phyloP scores from a whole-genome alignment of 148 eudicot genomes.

The Arbutus unedo region DNA sequence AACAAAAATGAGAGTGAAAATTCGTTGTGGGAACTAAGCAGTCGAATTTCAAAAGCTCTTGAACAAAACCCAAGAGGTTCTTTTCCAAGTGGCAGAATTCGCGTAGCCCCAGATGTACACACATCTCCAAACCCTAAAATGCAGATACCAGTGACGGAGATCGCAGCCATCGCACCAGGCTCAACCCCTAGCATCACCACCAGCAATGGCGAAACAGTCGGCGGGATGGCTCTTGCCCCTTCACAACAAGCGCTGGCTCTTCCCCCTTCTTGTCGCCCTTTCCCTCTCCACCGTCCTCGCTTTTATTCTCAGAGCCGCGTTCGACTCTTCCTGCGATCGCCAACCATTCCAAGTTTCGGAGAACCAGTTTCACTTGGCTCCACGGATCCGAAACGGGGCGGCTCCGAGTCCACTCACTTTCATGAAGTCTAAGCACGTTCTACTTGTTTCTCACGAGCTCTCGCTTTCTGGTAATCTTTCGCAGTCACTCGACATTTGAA shows the following conservation, averaged over 20 bases:
- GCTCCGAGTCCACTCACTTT: slow-evolving; percentile 59
- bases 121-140: slow-evolving; percentile 16
- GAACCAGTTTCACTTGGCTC: slow-evolving; percentile 21
- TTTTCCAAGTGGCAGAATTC: background rate
- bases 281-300: slow-evolving; percentile 63
- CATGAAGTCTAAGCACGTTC: slow-evolving; percentile 92
- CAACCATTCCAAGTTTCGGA: background rate
- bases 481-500: background rate
- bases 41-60: background rate
- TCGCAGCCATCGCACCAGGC: background rate
- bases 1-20: no score
- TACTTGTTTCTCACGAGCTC: slow-evolving; percentile 89
- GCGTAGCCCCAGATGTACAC: slow-evolving; percentile 21
- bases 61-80: background rate
- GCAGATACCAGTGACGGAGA: slow-evolving; percentile 10
- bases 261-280: slow-evolving; percentile 43
- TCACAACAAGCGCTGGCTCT: slow-evolving; percentile 49
- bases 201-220: slow-evolving; percentile 49
- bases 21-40: no score
- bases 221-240: slow-evolving; percentile 22
- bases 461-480: slow-evolving; percentile 73
- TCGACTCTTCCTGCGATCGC: slow-evolving; percentile 44
- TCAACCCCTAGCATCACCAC: slow-evolving; percentile 20
- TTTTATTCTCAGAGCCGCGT: slow-evolving; percentile 52
- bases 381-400: background rate